Percentiles rank a stretch among this genome's conserved stretches.
Evolutionary conservation across 176 grass and related monocot species (phyloP).

Genomic region (Oryza longistaminata): DNA sequence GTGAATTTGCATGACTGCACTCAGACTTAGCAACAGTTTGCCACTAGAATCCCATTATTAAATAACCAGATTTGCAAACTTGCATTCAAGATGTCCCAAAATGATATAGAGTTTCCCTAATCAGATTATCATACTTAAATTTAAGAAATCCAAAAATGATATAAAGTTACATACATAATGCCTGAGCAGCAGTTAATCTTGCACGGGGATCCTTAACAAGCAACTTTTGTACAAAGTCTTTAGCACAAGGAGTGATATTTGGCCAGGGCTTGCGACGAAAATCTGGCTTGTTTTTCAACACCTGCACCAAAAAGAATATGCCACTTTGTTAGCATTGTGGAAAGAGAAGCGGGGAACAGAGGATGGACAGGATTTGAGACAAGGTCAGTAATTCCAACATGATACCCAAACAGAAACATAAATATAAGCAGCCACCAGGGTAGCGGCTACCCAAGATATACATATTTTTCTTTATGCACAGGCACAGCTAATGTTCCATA

Average conservation of each 20-base stretch:
- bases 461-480: conserved; percentile 34
- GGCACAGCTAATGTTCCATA: conserved; percentile 3
- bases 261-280: conserved; percentile 91
- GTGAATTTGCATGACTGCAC: neutral
- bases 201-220: conserved; percentile 91
- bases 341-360: neutral
- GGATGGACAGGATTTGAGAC: neutral
- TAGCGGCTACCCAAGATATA: conserved; percentile 19
- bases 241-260: conserved; percentile 82
- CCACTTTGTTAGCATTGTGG: neutral
- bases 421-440: conserved; percentile 13
- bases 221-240: conserved; percentile 98
- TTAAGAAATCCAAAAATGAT: neutral
- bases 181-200: conserved; percentile 94
- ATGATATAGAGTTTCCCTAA: neutral
- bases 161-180: conserved; percentile 83
- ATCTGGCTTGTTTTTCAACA: conserved; percentile 91
- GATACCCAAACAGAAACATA: neutral
- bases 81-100: too few species aligned
- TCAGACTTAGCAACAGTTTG: neutral
- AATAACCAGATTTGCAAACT: too few species aligned
- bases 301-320: conserved; percentile 51
- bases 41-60: neutral
- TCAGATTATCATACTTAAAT: conserved; percentile 25
- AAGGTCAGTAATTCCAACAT: too few species aligned